These are phyloP conservation scores for Aspergillus sp. DNA, from an alignment of 2,329 filamentous ascomycete genomes.

Conservation along the genomic window DNA sequence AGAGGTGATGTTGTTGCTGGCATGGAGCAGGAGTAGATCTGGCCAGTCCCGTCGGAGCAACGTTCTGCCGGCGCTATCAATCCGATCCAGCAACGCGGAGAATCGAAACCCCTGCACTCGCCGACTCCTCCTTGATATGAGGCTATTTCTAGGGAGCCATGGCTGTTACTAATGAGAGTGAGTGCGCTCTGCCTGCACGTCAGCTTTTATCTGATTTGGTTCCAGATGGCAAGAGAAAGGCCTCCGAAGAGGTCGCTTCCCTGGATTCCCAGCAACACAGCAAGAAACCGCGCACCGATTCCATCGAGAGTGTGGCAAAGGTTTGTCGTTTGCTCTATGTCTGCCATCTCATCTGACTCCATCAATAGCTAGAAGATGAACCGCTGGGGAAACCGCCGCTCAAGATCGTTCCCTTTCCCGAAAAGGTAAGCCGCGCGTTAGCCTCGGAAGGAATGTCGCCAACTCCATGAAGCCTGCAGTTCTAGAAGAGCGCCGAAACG, in stretches of 20 bases:
- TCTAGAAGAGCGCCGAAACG: conserved; percentile 82
- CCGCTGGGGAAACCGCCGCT: conserved; percentile 41
- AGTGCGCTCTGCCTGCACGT: conserved; percentile 7
- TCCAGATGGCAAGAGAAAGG: conserved; percentile 39
- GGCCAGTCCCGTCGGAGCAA: conserved; percentile 16
- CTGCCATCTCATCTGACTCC: conserved; percentile 4
- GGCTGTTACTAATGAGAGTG: conserved; percentile 25
- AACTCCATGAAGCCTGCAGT: conserved; percentile 59
- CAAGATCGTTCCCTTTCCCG: conserved; percentile 73
- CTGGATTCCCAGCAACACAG: conserved; percentile 34
- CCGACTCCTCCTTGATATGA: background rate
- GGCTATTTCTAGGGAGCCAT: conserved; percentile 9
- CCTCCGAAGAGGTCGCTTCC: conserved; percentile 39
- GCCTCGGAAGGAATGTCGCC: conserved; percentile 10
- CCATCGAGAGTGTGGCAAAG: conserved; percentile 29
- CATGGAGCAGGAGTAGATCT: conserved; percentile 4
- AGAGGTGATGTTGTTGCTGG: conserved; percentile 2
- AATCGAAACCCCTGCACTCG: conserved; percentile 5
- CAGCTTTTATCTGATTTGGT: conserved; percentile 5
- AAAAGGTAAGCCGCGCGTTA: conserved; percentile 53
- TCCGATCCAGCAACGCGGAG: conserved; percentile 11
- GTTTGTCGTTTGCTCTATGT: conserved; percentile 12
- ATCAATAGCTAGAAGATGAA: conserved; percentile 31
- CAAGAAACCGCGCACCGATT: conserved; percentile 43
- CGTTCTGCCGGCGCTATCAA: conserved; percentile 12